Conservation (phyloP, 2,329 filamentous ascomycete genomes). For the Penicillium sp. region DNA sequence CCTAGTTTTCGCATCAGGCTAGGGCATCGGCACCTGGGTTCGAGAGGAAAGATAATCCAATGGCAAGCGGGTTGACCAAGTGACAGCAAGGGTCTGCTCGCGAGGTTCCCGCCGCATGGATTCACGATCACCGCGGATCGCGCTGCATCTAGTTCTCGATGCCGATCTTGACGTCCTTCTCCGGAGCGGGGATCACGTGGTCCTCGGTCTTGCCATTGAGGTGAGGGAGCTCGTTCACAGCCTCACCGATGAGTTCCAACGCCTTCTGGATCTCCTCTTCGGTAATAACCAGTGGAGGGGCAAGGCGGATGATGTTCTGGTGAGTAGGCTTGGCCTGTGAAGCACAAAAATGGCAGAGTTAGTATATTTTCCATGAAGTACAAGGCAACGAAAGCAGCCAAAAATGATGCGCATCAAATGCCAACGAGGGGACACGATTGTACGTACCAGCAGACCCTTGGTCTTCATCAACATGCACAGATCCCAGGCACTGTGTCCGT, state of each 20-base stretch:
- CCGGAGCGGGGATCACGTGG: conserved; percentile 51
- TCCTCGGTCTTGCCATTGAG: conserved; percentile 54
- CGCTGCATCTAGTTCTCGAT: conserved; percentile 48
- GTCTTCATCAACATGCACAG: conserved; percentile 91
- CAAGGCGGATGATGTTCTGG: conserved; percentile 95
- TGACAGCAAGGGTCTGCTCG: too few species aligned
- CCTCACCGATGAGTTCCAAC: conserved; percentile 71
- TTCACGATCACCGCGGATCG: too few species aligned
- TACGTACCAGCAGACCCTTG: conserved; percentile 80
- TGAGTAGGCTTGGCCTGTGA: conserved; percentile 94
- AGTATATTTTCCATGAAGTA: not conserved
- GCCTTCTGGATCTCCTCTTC: conserved; percentile 77
- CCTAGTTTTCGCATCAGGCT: not conserved
- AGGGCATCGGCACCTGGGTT: not conserved
- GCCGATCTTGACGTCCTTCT: conserved; percentile 57
- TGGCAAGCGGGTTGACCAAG: too few species aligned
- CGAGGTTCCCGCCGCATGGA: too few species aligned
- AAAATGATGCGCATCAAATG: too few species aligned
- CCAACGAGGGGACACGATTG: conserved; percentile 10
- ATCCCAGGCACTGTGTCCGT: conserved; percentile 89
- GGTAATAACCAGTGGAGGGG: conserved; percentile 91
- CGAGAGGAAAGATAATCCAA: too few species aligned
- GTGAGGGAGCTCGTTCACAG: conserved; percentile 72
- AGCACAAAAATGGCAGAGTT: not conserved
- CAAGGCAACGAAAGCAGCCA: too few species aligned